Evolutionary conservation across 2,329 filamentous ascomycete species (phyloP).

Genomic region (Beauveria bassiana): DNA sequence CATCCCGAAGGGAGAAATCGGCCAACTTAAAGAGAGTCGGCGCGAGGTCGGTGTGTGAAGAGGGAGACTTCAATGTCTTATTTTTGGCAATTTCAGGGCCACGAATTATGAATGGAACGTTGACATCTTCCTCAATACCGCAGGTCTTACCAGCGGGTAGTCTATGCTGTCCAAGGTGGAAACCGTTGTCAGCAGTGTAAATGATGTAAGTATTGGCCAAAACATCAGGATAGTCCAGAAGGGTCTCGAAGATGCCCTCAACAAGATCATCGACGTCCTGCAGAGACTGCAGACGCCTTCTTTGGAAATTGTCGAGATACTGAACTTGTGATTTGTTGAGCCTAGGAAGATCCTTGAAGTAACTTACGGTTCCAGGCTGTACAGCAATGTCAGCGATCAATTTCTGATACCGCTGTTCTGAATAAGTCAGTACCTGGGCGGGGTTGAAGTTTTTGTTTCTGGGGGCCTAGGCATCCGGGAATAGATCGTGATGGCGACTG

Average conservation of each 20-base stretch:
- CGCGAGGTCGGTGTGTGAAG: constrained; percentile 46
- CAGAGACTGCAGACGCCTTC: constrained; percentile 32
- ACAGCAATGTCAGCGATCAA: background rate
- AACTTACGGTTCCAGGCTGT: constrained; percentile 32
- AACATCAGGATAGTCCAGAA: constrained; percentile 22
- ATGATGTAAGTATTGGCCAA: constrained; percentile 41
- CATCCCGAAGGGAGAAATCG: constrained; percentile 27
- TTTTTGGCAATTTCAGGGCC: constrained; percentile 38
- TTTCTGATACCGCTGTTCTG: background rate
- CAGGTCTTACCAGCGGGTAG: constrained; percentile 43
- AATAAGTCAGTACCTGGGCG: constrained; percentile 7
- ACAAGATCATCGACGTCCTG: constrained; percentile 40
- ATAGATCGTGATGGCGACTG: constrained; percentile 52
- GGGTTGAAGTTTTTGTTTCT: constrained; percentile 62
- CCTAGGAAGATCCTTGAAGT: constrained; percentile 32
- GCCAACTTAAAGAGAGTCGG: constrained; percentile 42
- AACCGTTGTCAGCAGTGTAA: constrained; percentile 46
- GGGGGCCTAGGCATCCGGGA: constrained; percentile 50
- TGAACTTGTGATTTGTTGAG: constrained; percentile 24
- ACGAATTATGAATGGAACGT: constrained; percentile 42
- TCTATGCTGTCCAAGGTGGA: constrained; percentile 46
- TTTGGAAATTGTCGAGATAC: constrained; percentile 32
- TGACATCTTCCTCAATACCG: constrained; percentile 43
- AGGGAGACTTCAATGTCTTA: constrained; percentile 29
- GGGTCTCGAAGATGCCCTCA: constrained; percentile 27